Conservation (phyloP, 1,284 basidiomycete species). For the Lentinula novae-zelandiae region DNA sequence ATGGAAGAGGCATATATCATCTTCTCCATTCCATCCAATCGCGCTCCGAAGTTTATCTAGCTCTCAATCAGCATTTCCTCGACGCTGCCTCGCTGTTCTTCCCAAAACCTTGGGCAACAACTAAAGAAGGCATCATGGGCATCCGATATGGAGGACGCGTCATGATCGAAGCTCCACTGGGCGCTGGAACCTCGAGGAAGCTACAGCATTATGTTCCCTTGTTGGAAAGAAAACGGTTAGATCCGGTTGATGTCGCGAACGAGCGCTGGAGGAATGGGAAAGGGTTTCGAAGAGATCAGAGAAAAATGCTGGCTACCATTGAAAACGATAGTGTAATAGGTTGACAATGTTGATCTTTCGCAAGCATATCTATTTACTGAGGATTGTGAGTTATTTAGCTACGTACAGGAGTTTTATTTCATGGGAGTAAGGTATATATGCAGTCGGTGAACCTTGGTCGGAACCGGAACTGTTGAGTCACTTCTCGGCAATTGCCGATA, state of each 20-base stretch:
- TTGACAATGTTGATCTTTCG: too few species aligned
- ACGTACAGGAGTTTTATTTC: too few species aligned
- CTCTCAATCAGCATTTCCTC: constrained; percentile 64
- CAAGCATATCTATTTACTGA: too few species aligned
- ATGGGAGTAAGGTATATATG: too few species aligned
- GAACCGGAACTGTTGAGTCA: not conserved
- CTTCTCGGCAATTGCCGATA: not conserved
- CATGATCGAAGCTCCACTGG: constrained; percentile 50
- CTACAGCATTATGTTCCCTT: constrained; percentile 65
- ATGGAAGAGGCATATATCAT: constrained; percentile 41
- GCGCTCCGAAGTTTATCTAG: constrained; percentile 54
- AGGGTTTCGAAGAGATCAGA: constrained; percentile 31
- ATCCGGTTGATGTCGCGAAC: constrained; percentile 72
- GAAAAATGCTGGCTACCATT: constrained; percentile 5
- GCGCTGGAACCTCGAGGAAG: constrained; percentile 66
- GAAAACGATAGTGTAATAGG: constrained; percentile 5
- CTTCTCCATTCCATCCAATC: constrained; percentile 57
- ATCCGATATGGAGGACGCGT: constrained; percentile 14
- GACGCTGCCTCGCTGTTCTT: constrained; percentile 49
- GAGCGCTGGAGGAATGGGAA: constrained; percentile 72
- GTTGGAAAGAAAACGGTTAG: constrained; percentile 61
- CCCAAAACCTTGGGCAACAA: constrained; percentile 22
- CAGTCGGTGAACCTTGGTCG: too few species aligned
- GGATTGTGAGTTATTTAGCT: too few species aligned
- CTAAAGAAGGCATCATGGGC: constrained; percentile 19